Percentiles rank a stretch among this genome's conserved stretches.
Conservation (phyloP, 2,329 filamentous ascomycete genomes). For the Neurospora sp. region DNA sequence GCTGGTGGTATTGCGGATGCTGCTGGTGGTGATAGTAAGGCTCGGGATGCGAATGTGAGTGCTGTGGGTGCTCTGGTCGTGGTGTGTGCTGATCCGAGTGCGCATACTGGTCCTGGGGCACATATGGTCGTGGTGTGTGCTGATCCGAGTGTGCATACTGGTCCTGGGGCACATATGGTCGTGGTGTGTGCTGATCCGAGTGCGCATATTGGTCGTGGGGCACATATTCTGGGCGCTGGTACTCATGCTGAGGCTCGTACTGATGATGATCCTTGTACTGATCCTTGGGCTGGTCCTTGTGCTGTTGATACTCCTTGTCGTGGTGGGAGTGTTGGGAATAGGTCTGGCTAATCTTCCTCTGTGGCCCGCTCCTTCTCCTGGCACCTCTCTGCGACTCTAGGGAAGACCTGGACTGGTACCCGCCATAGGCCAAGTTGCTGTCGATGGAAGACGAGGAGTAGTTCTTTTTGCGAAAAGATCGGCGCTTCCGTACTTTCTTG, state of each 20-base stretch:
- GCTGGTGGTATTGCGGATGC: background rate
- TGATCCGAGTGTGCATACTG: background rate
- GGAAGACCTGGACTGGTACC: slow-evolving; percentile 24
- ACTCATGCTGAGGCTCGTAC: slow-evolving; percentile 1
- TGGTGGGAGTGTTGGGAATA: slow-evolving; percentile 4
- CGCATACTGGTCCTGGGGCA: background rate
- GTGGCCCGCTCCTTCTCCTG: slow-evolving; percentile 11
- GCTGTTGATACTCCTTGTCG: slow-evolving; percentile 1
- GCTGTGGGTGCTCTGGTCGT: background rate
- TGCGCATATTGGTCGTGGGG: background rate
- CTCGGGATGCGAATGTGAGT: background rate
- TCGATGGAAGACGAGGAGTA: slow-evolving; percentile 46
- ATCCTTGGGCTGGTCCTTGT: background rate
- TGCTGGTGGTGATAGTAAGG: background rate
- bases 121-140: background rate
- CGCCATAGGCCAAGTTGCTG: slow-evolving; percentile 47
- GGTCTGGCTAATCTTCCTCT: slow-evolving; percentile 5
- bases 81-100: background rate
- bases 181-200: background rate
- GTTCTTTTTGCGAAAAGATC: slow-evolving; percentile 40
- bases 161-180: background rate
- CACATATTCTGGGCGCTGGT: background rate
- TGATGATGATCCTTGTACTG: slow-evolving; percentile 3
- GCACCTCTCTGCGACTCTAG: background rate
- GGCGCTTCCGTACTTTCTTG: slow-evolving; percentile 23